These are phyloP conservation scores for Oehlia diaphana DNA, from an alignment of 192 early-diverging fungal species.

Conservation along the genomic window DNA sequence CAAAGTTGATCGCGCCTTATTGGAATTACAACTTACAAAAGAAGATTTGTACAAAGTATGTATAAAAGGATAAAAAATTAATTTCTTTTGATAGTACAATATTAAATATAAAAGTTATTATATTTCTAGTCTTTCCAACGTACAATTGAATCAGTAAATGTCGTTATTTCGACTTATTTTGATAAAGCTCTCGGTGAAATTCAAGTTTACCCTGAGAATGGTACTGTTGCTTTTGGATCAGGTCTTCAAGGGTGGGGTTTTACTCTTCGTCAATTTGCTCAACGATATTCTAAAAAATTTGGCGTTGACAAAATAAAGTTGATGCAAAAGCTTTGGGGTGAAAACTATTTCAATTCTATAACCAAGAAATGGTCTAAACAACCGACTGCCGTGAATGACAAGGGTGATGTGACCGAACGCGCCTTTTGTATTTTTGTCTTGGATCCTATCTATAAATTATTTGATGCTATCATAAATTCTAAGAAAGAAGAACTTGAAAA, in stretches of 20 bases:
- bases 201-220: conserved; percentile 90
- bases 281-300: conserved; percentile 96
- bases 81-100: background rate
- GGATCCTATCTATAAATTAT: conserved; percentile 97
- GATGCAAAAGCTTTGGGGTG: conserved; percentile 96
- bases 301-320: conserved; percentile 95
- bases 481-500: conserved; percentile 83
- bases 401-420: conserved; percentile 85
- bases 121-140: conserved; percentile 80
- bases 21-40: conserved; percentile 94
- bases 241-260: conserved; percentile 99
- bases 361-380: conserved; percentile 97
- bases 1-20: conserved; percentile 98
- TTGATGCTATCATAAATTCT: conserved; percentile 94
- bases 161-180: conserved; percentile 94
- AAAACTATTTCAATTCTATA: conserved; percentile 98
- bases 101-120: too few relatives aligned
- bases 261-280: conserved; percentile 96
- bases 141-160: conserved; percentile 97
- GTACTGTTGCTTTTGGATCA: conserved; percentile 97
- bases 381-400: conserved; percentile 4
- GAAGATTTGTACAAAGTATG: conserved; percentile 86
- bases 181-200: conserved; percentile 85
- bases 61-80: background rate
- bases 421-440: conserved; percentile 97